phyloP scores from a whole-genome alignment of 208 protist species.

The Trypanosoma lewisi region DNA sequence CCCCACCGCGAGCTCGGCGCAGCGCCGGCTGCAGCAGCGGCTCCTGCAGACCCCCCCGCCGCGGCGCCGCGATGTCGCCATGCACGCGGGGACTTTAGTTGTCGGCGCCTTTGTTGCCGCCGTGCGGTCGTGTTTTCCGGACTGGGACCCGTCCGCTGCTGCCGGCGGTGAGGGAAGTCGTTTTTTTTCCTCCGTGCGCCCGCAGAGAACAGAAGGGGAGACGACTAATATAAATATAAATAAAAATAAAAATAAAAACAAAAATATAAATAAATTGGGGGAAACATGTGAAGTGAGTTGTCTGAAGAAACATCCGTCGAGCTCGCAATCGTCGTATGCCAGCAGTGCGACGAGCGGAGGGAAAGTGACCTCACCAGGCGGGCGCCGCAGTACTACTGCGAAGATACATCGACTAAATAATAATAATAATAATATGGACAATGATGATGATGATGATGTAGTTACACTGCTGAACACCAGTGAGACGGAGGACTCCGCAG shows the following conservation, averaged over 20 bases:
- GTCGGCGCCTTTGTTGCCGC: conserved; percentile 71
- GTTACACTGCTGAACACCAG: conserved; percentile 1
- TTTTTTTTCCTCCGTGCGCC: too few species aligned
- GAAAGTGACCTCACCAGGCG: not conserved
- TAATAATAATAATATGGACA: too few species aligned
- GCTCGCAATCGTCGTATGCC: not conserved
- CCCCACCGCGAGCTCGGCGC: not conserved
- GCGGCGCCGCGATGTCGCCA: conserved; percentile 25
- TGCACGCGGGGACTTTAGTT: conserved; percentile 52
- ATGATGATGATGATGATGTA: conserved; percentile 15
- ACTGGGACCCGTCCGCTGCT: conserved; percentile 1
- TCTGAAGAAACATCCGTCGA: not conserved
- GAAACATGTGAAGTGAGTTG: not conserved
- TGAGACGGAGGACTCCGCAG: conserved; percentile 4
- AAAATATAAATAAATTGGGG: not conserved
- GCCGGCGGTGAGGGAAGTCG: too few species aligned
- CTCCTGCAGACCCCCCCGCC: conserved; percentile 24
- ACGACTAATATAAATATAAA: not conserved
- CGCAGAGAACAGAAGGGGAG: not conserved
- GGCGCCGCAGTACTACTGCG: too few species aligned
- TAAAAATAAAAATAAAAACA: not conserved
- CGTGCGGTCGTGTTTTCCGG: conserved; percentile 28
- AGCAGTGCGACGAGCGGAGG: not conserved
- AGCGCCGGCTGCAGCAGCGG: not conserved
- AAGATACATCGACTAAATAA: too few species aligned